Base-by-base conservation (phyloP, 208 protist species). In the Leishmania tropica region DNA sequence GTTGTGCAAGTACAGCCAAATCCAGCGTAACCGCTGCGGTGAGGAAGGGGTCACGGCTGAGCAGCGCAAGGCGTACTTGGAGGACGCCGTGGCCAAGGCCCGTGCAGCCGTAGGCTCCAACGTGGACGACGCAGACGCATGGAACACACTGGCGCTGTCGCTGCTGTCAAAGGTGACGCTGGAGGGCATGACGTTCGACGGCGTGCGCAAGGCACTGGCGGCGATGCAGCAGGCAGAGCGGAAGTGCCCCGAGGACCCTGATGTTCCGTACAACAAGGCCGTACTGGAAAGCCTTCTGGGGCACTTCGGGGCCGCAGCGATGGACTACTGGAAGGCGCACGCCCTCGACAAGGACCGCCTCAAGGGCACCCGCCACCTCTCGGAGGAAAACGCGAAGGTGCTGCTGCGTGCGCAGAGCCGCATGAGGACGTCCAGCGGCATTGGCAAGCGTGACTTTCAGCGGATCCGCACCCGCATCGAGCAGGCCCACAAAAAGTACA, bases 211-310 rank as follows among this genome's bases (percentile, higher is more conserved):
- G 67, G 88, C 90, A 1, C 71, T 90, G 58, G 74, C 85, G 35
- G 92, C 93, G 45, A 94, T 97, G 83, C 87, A 83, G 82, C 93
- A 95, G 83, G 89, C 91, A 10, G 56, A 80, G 31, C 81, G 87
- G 64, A 86, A 86, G 24, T 64, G 45, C 8, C 83, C 83, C 13
- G 73, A 84, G 19, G 92, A 97, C 58, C 94, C 94, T 7, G 94
- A 97, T 75, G 81, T 96, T 48, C 85, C 88, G 45, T 97, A 89
- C 84, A 97, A 97, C 88, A 94, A 92, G 86, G 92, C 86, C 2
- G 87, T 92, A 17, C 81, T 97, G 54, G 90, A 96, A 73, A 90
- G 92, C 35, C 82, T 96, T 71, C 67, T 93, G 42, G 94, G 94
- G 15, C 76, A 91, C 80, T 97, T 94, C 81, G 93, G 92, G 51